Conservation (phyloP, 1,284 basidiomycete genomes). For the Sporisorium exsertum region DNA sequence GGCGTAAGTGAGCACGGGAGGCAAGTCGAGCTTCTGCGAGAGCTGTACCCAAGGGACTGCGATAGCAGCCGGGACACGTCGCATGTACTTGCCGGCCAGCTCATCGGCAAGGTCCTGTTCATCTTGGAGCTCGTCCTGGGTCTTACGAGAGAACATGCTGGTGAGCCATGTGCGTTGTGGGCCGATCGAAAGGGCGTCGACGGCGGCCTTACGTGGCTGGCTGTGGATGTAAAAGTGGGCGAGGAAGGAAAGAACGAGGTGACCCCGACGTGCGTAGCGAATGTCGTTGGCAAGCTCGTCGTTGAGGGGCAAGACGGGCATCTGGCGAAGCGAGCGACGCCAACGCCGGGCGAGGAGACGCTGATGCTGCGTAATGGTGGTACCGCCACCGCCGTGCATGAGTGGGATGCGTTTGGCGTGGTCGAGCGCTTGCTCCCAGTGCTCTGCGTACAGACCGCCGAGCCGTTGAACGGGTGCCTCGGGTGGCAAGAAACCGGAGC, state of each 20-base stretch:
- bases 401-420: constrained; percentile 71
- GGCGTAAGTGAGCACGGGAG: constrained; percentile 91
- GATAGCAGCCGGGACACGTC: constrained; percentile 79
- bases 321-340: constrained; percentile 74
- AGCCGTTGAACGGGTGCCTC: constrained; percentile 79
- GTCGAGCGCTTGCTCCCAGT: constrained; percentile 77
- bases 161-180: constrained; percentile 34
- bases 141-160: constrained; percentile 38
- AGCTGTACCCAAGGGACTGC: constrained; percentile 79
- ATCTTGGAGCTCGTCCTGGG: constrained; percentile 29
- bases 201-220: constrained; percentile 68
- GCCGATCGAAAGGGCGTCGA: constrained; percentile 1
- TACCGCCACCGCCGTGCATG: constrained; percentile 56
- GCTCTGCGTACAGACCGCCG: constrained; percentile 74
- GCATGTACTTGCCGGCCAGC: constrained; percentile 49
- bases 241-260: constrained; percentile 85
- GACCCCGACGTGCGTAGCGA: constrained; percentile 75
- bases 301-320: constrained; percentile 54
- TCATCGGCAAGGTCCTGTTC: constrained; percentile 46
- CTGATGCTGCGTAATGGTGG: constrained; percentile 36
- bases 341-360: constrained; percentile 71
- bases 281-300: constrained; percentile 55
- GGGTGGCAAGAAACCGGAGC: constrained; percentile 91
- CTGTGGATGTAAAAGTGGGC: constrained; percentile 90
- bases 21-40: constrained; percentile 81